Conservation (phyloP, 768 basidiomycete species). For the Kwoniella dendrophila region DNA sequence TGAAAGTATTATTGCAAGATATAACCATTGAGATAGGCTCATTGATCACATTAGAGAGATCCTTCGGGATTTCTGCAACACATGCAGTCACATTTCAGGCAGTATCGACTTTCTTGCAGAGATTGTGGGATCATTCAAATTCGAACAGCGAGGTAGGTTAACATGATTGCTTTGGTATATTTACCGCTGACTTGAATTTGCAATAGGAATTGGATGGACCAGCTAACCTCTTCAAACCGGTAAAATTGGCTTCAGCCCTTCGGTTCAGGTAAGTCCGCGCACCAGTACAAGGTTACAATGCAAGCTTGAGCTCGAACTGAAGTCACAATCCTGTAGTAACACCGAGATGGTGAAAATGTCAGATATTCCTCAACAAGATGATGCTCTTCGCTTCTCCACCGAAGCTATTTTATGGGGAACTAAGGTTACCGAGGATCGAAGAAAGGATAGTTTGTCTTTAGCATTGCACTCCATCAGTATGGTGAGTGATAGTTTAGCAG, state of each 20-base stretch:
- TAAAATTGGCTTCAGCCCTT: constrained; percentile 33
- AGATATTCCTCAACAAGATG: constrained; percentile 27
- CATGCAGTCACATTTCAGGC: constrained; percentile 18
- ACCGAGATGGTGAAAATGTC: constrained; percentile 22
- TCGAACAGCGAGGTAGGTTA: constrained; percentile 16
- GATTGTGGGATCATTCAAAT: constrained; percentile 25
- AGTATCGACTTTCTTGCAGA: constrained; percentile 16
- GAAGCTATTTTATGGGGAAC: constrained; percentile 22
- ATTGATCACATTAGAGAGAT: constrained; percentile 6
- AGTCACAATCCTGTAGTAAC: background rate
- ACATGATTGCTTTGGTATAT: too few species aligned
- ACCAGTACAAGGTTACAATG: background rate
- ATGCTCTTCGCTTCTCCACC: constrained; percentile 23
- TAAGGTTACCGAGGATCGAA: constrained; percentile 6
- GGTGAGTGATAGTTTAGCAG: constrained; percentile 9
- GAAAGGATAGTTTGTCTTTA: constrained; percentile 5
- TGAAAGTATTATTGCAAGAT: constrained; percentile 9
- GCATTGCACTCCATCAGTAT: constrained; percentile 11
- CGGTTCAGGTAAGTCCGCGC: constrained; percentile 41
- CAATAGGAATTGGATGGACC: constrained; percentile 30
- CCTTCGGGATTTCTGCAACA: background rate
- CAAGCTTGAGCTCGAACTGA: background rate
- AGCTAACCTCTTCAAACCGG: constrained; percentile 48
- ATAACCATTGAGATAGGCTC: constrained; percentile 2
- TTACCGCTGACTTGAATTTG: background rate